Evolutionary conservation across 1,139 yeast species (phyloP).

Genomic region (Candida sojae): DNA sequence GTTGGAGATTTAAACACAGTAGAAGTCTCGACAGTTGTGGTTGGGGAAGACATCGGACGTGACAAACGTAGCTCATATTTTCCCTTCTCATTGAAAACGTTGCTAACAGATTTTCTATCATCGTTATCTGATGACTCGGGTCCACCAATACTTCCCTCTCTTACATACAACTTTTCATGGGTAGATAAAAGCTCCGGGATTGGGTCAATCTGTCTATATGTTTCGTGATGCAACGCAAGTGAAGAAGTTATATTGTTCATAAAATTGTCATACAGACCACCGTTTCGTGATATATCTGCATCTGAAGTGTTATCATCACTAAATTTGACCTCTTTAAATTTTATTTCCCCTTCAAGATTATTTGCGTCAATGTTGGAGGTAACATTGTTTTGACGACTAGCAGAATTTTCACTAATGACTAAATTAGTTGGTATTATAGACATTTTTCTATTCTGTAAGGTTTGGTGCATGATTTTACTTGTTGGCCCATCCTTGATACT

Average conservation of each 20-base stretch:
- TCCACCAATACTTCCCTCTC: slow-evolving; percentile 10
- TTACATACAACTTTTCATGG: slow-evolving; percentile 34
- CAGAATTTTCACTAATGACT: slow-evolving; percentile 18
- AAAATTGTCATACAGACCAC: slow-evolving; percentile 4
- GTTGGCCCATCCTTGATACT: slow-evolving; percentile 13
- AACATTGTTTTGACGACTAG: not conserved
- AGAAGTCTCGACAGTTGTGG: slow-evolving; percentile 26
- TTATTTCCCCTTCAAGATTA: slow-evolving; percentile 15
- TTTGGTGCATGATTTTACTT: slow-evolving; percentile 17
- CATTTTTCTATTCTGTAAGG: slow-evolving; percentile 23
- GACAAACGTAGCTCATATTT: slow-evolving; percentile 19
- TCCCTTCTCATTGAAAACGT: slow-evolving; percentile 17
- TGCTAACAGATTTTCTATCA: slow-evolving; percentile 11
- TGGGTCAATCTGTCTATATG: slow-evolving; percentile 19
- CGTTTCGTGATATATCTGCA: slow-evolving; percentile 3
- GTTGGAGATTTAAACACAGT: slow-evolving; percentile 19
- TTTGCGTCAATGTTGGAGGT: not conserved
- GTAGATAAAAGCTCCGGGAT: slow-evolving; percentile 28
- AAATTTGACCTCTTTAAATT: slow-evolving; percentile 34
- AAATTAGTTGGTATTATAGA: slow-evolving; percentile 32
- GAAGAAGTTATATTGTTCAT: slow-evolving; percentile 6
- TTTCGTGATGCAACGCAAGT: slow-evolving; percentile 5
- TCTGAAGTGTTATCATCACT: slow-evolving; percentile 12
- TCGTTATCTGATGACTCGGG: slow-evolving; percentile 7
- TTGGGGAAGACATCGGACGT: slow-evolving; percentile 24